Base-by-base conservation (phyloP, 1,284 basidiomycete genomes). In the Trametes versicolor region DNA sequence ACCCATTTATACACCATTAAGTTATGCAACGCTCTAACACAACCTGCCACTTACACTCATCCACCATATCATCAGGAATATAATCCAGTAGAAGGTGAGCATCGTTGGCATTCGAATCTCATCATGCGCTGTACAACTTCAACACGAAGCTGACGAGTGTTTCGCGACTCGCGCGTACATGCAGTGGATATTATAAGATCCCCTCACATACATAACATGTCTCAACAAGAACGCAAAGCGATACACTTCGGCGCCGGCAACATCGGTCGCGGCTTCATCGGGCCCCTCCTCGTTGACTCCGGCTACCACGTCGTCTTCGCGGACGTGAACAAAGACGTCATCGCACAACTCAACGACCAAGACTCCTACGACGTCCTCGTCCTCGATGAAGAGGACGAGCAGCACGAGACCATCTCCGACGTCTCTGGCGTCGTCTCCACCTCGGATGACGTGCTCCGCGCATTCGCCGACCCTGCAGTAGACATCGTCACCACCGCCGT, bases 191-290 rank as follows among this genome's bases (percentile, higher is more conserved):
- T 9, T 27, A 34, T 2, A 5, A 9, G 8, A 15, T 37, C n/a
- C 15, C 3, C 34, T 2, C 15, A 6, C 12, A 60, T 2, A 29
- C 41, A 34, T 19, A 56, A 13, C 39, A 66, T 63, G 58, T 41
- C 64, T 17, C 21, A 43, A 21, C 27, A 43, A 37, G 54, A 63
- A 27, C 53, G 45, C 5, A 74, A 71, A 49, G 75, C 75, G 6
- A 70, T 79, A 59, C 77, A 80, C 65, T 78, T 79, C 57, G 76
- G 75, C 19, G 77, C 80, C 37, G 80, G 80, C 2, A 82, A 81
- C 71, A 81, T 82, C 45, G 80, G 80, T 4, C 76, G 80, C 15
- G 80, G 80, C 9, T 81, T 82, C 70, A 81, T 82, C 52, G 80
- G 77, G 1, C 79, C 80, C 17, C 73, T 81, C 5, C 78, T 82